Percentiles rank a stretch among this genome's conserved stretches.
Evolutionary conservation across 163 green algal species (phyloP).

Genomic region (Scenedesmus sp.): DNA sequence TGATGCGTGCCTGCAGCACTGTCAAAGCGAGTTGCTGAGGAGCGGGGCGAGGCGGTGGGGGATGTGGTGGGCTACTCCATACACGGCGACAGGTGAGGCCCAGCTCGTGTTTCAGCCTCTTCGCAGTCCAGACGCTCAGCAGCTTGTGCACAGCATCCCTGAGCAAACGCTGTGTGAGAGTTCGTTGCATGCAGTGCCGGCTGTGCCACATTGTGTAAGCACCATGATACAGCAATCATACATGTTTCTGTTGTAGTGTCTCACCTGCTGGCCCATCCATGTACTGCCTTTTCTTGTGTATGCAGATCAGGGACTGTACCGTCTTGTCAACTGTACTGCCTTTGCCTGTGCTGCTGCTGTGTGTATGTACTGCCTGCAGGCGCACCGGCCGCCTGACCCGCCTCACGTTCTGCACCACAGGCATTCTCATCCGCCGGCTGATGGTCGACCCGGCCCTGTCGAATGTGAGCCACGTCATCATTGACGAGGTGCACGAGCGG

Average conservation of each 20-base stretch:
- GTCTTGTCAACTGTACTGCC: neutral
- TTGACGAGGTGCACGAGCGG: constrained; percentile 93
- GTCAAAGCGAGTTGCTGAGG: constrained; percentile 78
- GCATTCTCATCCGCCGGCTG: constrained; percentile 48
- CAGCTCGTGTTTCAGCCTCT: constrained; percentile 43
- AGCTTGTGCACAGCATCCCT: no score
- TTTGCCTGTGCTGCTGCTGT: neutral
- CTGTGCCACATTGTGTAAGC: no score
- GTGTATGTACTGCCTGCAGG: neutral
- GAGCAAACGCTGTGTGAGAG: no score
- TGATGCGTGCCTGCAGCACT: constrained; percentile 54
- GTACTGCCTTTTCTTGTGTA: no score
- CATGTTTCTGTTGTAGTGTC: no score
- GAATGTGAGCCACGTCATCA: constrained; percentile 84
- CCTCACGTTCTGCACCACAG: constrained; percentile 55
- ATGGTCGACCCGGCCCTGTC: constrained; percentile 15
- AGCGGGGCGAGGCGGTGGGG: constrained; percentile 74
- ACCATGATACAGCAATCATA: no score
- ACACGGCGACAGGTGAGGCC: constrained; percentile 73
- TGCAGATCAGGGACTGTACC: no score
- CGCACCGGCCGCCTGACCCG: constrained; percentile 9
- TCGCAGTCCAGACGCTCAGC: no score
- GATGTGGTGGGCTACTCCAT: constrained; percentile 87
- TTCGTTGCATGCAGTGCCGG: no score
- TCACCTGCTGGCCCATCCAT: no score